phyloP scores from a whole-genome alignment of 139 green algal genomes.

The Picochlorum costavermella region DNA sequence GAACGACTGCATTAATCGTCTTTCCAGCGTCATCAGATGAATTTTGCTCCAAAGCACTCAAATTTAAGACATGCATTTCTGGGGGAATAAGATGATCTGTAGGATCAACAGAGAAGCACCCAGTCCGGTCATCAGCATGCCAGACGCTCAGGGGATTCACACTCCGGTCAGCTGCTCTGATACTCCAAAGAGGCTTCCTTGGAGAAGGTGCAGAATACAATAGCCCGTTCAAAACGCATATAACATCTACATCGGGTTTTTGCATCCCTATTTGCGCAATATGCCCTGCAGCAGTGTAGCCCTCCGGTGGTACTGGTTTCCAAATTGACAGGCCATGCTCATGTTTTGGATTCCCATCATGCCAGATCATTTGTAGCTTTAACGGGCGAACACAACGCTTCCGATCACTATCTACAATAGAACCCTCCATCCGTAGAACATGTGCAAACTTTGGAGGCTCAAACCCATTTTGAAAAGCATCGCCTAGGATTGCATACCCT shows the following conservation, averaged over 20 bases:
- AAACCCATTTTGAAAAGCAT: constrained; percentile 46
- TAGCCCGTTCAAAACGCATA: constrained; percentile 21
- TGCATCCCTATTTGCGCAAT: constrained; percentile 34
- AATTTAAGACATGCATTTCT: not conserved
- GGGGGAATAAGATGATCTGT: not conserved
- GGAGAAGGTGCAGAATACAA: not conserved
- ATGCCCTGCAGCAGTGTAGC: constrained; percentile 74
- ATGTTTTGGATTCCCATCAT: not conserved
- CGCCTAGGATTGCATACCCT: constrained; percentile 71
- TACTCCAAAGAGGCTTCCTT: constrained; percentile 9
- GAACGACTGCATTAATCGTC: constrained; percentile 39
- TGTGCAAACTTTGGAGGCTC: constrained; percentile 15
- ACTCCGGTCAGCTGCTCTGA: not conserved
- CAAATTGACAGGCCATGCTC: constrained; percentile 55
- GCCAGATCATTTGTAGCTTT: not conserved
- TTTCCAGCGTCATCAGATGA: not conserved
- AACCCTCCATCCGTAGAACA: not conserved
- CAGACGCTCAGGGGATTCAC: constrained; percentile 34
- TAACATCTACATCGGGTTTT: constrained; percentile 14
- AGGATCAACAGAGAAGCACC: constrained; percentile 37
- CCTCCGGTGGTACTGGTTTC: constrained; percentile 56
- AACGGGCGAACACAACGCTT: not conserved
- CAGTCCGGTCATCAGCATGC: constrained; percentile 45
- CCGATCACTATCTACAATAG: not conserved
- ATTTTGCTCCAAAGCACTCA: not conserved